phyloP scores from a whole-genome alignment of 768 basidiomycete genomes.

The Auriculariales sp. region DNA sequence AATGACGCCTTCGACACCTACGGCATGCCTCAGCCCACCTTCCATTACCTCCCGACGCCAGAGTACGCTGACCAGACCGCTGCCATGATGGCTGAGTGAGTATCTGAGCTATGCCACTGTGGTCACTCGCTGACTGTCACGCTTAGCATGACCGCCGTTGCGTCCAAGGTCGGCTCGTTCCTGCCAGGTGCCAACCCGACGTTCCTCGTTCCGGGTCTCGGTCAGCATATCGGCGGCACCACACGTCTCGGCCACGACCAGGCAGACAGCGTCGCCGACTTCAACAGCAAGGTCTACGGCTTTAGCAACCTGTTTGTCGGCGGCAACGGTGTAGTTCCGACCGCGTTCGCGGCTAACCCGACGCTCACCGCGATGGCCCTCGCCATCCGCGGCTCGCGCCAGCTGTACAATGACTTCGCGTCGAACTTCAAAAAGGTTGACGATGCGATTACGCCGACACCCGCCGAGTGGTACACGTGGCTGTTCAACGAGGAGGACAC shows the following conservation, averaged over 20 bases:
- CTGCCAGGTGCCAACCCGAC: constrained; percentile 20
- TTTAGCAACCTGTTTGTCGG: constrained; percentile 20
- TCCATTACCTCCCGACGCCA: constrained; percentile 9
- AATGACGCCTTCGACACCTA: constrained; percentile 13
- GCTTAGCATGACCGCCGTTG: constrained; percentile 17
- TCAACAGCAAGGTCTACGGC: constrained; percentile 11
- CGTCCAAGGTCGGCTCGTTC: constrained; percentile 18
- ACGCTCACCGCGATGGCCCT: constrained; percentile 8
- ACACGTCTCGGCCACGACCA: not conserved
- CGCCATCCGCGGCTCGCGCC: constrained; percentile 1
- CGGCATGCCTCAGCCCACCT: constrained; percentile 22
- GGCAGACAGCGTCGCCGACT: constrained; percentile 13
- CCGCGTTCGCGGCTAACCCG: constrained; percentile 13
- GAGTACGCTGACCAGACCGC: constrained; percentile 8
- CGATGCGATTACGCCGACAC: not conserved
- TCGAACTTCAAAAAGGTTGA: not conserved
- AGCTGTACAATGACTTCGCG: not conserved
- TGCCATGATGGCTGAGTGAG: constrained; percentile 12
- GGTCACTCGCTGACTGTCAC: not conserved
- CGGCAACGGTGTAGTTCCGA: constrained; percentile 14
- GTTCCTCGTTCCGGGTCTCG: constrained; percentile 16
- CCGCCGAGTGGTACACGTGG: not conserved
- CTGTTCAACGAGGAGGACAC: not conserved
- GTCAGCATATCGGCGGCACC: constrained; percentile 10
- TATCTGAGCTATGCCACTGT: not conserved